Evolutionary conservation across 805 yeast genomes (phyloP), one percentile per base, ranked within the genome.

Genomic region (Suhomyces tanzawaensis): DNA sequence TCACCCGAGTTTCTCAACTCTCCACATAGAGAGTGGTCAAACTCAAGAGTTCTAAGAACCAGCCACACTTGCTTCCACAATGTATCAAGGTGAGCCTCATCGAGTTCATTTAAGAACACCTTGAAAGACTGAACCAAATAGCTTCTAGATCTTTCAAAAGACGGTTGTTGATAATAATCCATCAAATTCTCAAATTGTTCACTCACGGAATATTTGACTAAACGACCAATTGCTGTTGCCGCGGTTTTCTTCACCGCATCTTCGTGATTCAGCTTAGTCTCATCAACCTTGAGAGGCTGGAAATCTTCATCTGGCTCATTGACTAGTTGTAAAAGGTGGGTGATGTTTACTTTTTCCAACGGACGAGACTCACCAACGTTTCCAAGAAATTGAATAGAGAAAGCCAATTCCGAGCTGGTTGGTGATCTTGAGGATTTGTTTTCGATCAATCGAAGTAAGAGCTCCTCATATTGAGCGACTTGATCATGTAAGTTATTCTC

Each of bases 361-460:
- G 32, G 21, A 9, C n/a, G n/a, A 14, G 13, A 17, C 23, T 27
- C 39, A n/a, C 76, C 72, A 21, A 76, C 61, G 40, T 70, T 69
- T 4, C 82, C 85, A 36, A 80, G 52, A 27, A 74, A 72, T 25
- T 69, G 70, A 29, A 65, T 54, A 30, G 60, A 59, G 47, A 70
- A 72, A 1, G 62, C 42, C 12, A 58, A 36, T 25, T 54, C 43
- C 1, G 29, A 18, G 7, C 25, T 21, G 14, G 23, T 17, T 12
- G 22, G n/a, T 6, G 29, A 34, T 41, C n/a, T 47, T 48, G 18
- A 49, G 5, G 66, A 57, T 37, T 68, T 69, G 42, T 59, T 60
- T 22, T 57, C 50, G 40, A 69, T 52, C 14, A 63, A 48, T 2
- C 11, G 52, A 53, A n/a, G 50, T 40, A 72, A 55, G 14, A 64